Conservation (phyloP, 805 yeast species). For the Pichia kluyveri region DNA sequence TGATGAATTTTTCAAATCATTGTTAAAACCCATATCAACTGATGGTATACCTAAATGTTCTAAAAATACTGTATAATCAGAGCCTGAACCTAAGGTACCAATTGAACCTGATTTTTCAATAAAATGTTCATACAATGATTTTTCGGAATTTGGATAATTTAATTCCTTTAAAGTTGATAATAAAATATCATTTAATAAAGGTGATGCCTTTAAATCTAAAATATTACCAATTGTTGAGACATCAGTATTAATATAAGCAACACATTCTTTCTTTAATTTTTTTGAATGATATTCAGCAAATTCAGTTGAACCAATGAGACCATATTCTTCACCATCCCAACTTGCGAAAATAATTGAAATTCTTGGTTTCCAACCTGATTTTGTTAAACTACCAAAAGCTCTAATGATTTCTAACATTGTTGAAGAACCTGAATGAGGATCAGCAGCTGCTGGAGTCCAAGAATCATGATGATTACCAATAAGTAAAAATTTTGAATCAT, state of each 20-base stretch:
- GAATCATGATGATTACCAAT: constrained; percentile 77
- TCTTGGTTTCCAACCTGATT: constrained; percentile 62
- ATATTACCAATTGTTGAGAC: constrained; percentile 50
- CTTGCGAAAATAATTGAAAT: constrained; percentile 63
- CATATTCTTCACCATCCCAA: constrained; percentile 80
- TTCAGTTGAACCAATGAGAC: constrained; percentile 69
- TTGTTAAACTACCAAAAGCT: constrained; percentile 41
- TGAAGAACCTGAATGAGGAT: constrained; percentile 71
- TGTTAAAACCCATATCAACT: constrained; percentile 47
- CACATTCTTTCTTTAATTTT: constrained; percentile 37
- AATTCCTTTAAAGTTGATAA: constrained; percentile 36
- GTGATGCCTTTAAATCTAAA: constrained; percentile 47
- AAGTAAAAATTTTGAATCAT: constrained; percentile 43
- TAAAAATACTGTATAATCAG: constrained; percentile 56
- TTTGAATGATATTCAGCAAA: constrained; percentile 55
- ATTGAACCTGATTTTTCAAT: constrained; percentile 27
- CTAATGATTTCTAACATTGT: constrained; percentile 55
- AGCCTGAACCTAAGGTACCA: constrained; percentile 54
- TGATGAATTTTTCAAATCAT: constrained; percentile 35
- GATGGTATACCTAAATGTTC: constrained; percentile 55
- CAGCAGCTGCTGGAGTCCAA: constrained; percentile 74
- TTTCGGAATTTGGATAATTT: constrained; percentile 33
- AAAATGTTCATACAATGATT: constrained; percentile 30
- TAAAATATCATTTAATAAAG: constrained; percentile 43
- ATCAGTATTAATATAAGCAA: constrained; percentile 66